Conservation (phyloP, 177 flowering plant species). For the Vitis hybrid region DNA sequence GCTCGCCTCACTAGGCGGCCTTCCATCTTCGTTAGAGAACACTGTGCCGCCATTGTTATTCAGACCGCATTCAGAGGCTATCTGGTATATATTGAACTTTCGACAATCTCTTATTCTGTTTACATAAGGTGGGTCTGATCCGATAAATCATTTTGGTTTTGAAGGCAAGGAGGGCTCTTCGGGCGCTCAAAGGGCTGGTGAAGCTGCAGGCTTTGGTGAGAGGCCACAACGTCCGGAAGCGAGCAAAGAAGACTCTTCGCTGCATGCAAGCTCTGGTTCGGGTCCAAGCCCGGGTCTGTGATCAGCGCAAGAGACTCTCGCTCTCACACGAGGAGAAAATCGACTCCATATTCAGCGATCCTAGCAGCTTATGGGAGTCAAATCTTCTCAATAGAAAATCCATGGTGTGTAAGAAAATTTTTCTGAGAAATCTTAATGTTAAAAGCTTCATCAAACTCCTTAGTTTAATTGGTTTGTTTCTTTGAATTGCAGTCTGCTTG, state of each 20-base stretch:
- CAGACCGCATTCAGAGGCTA: conserved; percentile 63
- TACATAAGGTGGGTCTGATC: too few relatives aligned
- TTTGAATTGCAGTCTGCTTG: conserved; percentile 30
- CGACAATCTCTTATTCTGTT: not conserved
- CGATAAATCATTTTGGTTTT: not conserved
- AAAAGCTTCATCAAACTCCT: not conserved
- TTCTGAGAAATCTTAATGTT: too few relatives aligned
- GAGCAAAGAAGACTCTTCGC: conserved; percentile 46
- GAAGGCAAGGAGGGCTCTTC: conserved; percentile 60
- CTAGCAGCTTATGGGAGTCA: conserved; percentile 24
- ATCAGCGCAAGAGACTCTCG: conserved; percentile 38
- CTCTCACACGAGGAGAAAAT: conserved; percentile 30
- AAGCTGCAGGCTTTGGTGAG: conserved; percentile 61
- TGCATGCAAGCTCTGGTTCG: conserved; percentile 57
- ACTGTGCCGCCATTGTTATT: conserved; percentile 41
- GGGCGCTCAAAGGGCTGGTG: conserved; percentile 60
- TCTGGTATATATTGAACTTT: conserved; percentile 29
- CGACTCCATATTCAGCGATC: conserved; percentile 15
- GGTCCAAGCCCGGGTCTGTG: conserved; percentile 44
- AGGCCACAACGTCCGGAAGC: conserved; percentile 49
- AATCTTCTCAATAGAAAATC: conserved; percentile 21
- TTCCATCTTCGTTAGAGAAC: conserved; percentile 21
- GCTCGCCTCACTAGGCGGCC: conserved; percentile 27
- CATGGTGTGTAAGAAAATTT: conserved; percentile 22
- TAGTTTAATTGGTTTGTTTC: not conserved